Percentiles rank a stretch among this genome's conserved stretches.
These are phyloP conservation scores for Lasiodiplodia gonubiensis DNA, from an alignment of 2,329 filamentous ascomycete species.

Conservation along the genomic window DNA sequence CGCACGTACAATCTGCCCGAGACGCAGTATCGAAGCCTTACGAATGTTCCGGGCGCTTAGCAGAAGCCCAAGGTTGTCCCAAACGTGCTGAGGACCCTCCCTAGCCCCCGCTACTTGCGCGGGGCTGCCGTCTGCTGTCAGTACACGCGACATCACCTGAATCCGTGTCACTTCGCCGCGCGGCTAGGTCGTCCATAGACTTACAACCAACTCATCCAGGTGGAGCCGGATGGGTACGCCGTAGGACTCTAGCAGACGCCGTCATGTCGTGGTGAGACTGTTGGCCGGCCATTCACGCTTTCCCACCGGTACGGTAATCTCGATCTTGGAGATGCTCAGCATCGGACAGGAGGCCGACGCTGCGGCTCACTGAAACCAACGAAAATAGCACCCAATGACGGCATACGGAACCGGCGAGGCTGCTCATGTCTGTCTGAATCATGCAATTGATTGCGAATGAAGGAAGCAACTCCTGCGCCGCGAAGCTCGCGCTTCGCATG, in stretches of 20 bases:
- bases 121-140: constrained; percentile 16
- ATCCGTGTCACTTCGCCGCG: constrained; percentile 23
- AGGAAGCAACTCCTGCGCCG: constrained; percentile 7
- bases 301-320: constrained; percentile 1
- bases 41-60: constrained; percentile 24
- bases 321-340: constrained; percentile 10
- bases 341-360: constrained; percentile 17
- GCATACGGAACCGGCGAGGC: constrained; percentile 9
- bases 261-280: constrained; percentile 21
- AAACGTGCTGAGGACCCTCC: neutral
- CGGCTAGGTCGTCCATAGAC: constrained; percentile 21
- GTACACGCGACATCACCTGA: constrained; percentile 26
- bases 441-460: constrained; percentile 23
- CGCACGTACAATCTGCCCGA: constrained; percentile 19
- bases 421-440: constrained; percentile 19
- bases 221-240: constrained; percentile 19
- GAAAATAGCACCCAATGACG: constrained; percentile 22
- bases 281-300: constrained; percentile 7
- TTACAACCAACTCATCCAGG: constrained; percentile 22
- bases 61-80: constrained; percentile 13
- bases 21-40: constrained; percentile 20
- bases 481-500: constrained; percentile 17
- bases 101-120: constrained; percentile 17
- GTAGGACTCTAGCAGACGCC: constrained; percentile 13
- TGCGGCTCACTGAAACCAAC: constrained; percentile 24